A percentile compares a stretch with the other conserved stretches of the same genome.
phyloP scores from a whole-genome alignment of 192 early-diverging fungal genomes.

The Obelidium mucronatum region DNA sequence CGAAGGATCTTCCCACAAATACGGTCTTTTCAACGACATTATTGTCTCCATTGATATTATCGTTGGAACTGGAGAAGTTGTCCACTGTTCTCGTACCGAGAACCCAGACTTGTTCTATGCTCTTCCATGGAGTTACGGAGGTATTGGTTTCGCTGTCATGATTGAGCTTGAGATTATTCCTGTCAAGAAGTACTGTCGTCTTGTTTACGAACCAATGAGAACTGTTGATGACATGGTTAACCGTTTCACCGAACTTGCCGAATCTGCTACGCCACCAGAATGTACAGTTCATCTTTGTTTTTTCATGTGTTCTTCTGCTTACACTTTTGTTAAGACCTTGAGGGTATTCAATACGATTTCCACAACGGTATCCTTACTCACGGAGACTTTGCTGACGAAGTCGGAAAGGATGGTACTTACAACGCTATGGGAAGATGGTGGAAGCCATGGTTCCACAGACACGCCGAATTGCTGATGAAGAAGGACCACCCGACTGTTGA shows the following conservation, averaged over 20 bases:
- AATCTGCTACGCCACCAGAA: slow-evolving; percentile 36
- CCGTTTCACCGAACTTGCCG: slow-evolving; percentile 42
- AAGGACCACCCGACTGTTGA: slow-evolving; percentile 40
- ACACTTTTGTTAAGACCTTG: slow-evolving; percentile 30
- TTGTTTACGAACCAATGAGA: slow-evolving; percentile 45
- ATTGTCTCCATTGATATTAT: slow-evolving; percentile 43
- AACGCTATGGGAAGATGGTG: slow-evolving; percentile 47
- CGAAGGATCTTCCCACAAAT: slow-evolving; percentile 51
- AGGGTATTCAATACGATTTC: slow-evolving; percentile 46
- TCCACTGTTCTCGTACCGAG: slow-evolving; percentile 41
- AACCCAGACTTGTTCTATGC: slow-evolving; percentile 51
- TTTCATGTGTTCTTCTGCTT: not conserved
- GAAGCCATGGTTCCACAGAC: slow-evolving; percentile 57
- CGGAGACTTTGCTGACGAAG: slow-evolving; percentile 45
- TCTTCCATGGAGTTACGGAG: slow-evolving; percentile 52
- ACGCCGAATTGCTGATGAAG: slow-evolving; percentile 39
- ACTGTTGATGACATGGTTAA: slow-evolving; percentile 43
- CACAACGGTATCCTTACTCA: slow-evolving; percentile 48
- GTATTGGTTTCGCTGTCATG: slow-evolving; percentile 47
- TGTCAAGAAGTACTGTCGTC: slow-evolving; percentile 45
- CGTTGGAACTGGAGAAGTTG: slow-evolving; percentile 44
- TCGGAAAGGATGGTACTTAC: slow-evolving; percentile 27
- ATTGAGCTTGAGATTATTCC: slow-evolving; percentile 51
- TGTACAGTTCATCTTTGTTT: slow-evolving; percentile 9
- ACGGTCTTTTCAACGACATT: slow-evolving; percentile 50